Base-by-base conservation (phyloP, 2,329 filamentous ascomycete genomes). In the Pyricularia sp. region DNA sequence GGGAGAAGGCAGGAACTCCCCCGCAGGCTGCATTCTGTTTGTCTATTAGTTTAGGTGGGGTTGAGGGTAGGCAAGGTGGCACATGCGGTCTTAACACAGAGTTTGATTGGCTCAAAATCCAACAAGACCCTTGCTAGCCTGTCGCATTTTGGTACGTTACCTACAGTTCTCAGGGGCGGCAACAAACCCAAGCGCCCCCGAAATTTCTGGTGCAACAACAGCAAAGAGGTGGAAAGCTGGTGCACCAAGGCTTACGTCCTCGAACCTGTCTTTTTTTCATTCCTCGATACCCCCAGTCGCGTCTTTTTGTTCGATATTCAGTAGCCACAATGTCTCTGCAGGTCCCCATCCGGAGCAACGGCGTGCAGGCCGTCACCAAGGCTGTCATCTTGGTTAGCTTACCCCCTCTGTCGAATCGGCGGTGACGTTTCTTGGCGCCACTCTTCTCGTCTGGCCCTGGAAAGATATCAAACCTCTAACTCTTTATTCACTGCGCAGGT, bases 321-420 rank as follows among this genome's bases (percentile, higher is more conserved):
- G 25, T 67, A 68, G 33, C 69, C 74, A 76, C 66, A 72, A 86
- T 87, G 85, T 85, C 84, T 71, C 83, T 87, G 70, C 85, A 88
- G 73, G 81, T 89, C 74, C 85, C 85, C 73, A 77, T 82, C 77
- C 81, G 82, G 69, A 76, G 82, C 73, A 84, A 84, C 77, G 82
- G 83, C 73, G 75, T 79, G 72, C 73, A 75, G 64, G 86, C 88
- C 76, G 86, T 89, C 72, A 97, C 94, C 78, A 98, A 97, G 83
- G 94, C 94, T 73, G 90, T 97, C 74, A 97, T 98, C 81, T 84
- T 98, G 84, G 94, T 97, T 85, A 76, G 84, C 78, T 71, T 72
- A 12, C 59, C 59, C 59, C 14, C 59, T 63, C 59, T 4, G 59
- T 71, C 68, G 66, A 68, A 68, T 31, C 17, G 55, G 68, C 68